Evolutionary conservation across 2,329 filamentous ascomycete genomes (phyloP).

Genomic region (Parascedosporium putredinis): DNA sequence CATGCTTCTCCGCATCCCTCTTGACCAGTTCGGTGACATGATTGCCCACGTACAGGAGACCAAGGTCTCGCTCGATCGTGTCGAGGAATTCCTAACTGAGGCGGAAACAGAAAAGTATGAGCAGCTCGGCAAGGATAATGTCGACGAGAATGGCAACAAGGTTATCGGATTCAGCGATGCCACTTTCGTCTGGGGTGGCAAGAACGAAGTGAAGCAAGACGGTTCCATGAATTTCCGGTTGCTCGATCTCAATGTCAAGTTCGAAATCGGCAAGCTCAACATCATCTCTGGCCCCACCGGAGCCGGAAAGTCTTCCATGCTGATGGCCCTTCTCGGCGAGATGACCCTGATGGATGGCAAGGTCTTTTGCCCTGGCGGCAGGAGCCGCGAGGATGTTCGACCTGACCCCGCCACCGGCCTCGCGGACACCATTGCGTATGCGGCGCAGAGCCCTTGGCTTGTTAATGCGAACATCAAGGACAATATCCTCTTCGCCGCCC

Average conservation of each 20-base stretch:
- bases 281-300: conserved; percentile 89
- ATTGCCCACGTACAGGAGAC: conserved; percentile 95
- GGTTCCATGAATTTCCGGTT: conserved; percentile 70
- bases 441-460: conserved; percentile 93
- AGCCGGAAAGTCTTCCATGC: conserved; percentile 86
- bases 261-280: conserved; percentile 78
- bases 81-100: conserved; percentile 86
- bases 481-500: conserved; percentile 84
- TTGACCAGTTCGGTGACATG: conserved; percentile 97
- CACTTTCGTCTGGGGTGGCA: conserved; percentile 81
- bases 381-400: conserved; percentile 74
- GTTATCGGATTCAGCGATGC: conserved; percentile 78
- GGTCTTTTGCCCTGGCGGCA: conserved; percentile 76
- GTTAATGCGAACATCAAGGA: conserved; percentile 93
- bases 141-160: conserved; percentile 57
- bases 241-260: conserved; percentile 73
- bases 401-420: conserved; percentile 75
- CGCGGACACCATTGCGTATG: conserved; percentile 89
- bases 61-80: conserved; percentile 91
- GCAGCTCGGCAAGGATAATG: conserved; percentile 63
- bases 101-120: conserved; percentile 94
- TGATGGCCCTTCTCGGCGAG: conserved; percentile 93
- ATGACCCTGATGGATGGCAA: conserved; percentile 79
- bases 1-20: conserved; percentile 79
- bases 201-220: conserved; percentile 48